Evolutionary conservation across 1,284 basidiomycete genomes (phyloP), one percentile per base, ranked within the genome.

Genomic region (Clitocybe nebularis): DNA sequence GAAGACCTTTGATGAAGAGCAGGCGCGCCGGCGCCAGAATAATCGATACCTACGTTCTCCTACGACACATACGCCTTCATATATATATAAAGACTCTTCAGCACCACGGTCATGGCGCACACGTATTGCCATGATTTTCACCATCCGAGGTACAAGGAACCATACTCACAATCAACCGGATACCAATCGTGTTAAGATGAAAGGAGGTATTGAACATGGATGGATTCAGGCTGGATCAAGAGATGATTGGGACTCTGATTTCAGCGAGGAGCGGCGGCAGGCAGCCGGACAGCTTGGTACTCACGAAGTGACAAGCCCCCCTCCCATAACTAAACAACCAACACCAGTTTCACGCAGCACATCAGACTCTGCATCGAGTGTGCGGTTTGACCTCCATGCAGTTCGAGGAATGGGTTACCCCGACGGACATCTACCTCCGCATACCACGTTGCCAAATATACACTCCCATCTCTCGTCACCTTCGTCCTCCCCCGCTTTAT

Each of bases 181-280:
- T 19, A 22, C 10, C 10, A 23, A 13, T 30, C 35, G 33, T 19
- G 34, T 47, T 21, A 51, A 43, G 32, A 41, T 33, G 36, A 39
- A 43, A 20, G 52, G 54, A 43, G 56, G 57, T 45, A 52, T 58
- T 44, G 54, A 53, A 41, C 59, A 63, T 38, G 69, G 70, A 22
- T 74, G 73, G 72, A 57, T 71, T 9, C 61, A 63, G 41, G 63
- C 72, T 35, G 61, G 63, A 24, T 66, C 61, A 33, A 51, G 57
- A 29, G 66, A 68, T 36, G 67, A 69, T 41, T 67, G 62, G 63
- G 64, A 64, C 24, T 41, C 49, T 36, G 57, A 62, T 38, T 48
- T 56, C 16, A 56, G 47, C 23, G 49, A 52, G 19, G 47, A 41
- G 11, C 29, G 29, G n/a, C 29, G 30, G 13, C 29, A 50, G 13